Evolutionary conservation across 2,329 filamentous ascomycete genomes (phyloP).

Genomic region (Fonsecaea multimorphosa): DNA sequence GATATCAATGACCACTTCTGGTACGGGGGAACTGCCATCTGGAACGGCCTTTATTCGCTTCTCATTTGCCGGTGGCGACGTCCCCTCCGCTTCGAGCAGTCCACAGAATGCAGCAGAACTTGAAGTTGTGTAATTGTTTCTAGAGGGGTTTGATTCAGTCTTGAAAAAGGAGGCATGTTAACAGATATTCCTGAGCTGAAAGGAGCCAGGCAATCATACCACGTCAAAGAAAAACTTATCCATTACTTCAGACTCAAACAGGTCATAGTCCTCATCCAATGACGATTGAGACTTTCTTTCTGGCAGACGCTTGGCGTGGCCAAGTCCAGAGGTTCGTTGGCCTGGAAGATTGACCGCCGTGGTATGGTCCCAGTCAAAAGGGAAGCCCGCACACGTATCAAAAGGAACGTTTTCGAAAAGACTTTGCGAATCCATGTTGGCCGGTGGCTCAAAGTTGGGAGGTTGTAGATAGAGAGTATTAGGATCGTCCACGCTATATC

Average conservation of each 20-base stretch:
- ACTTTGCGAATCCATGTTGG: constrained; percentile 2
- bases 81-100: background rate
- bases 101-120: background rate
- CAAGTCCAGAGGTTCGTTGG: too few relatives aligned
- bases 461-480: background rate
- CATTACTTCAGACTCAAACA: constrained; percentile 9
- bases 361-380: background rate
- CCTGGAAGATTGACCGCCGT: background rate
- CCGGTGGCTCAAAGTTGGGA: background rate
- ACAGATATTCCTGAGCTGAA: background rate
- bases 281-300: background rate
- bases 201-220: background rate
- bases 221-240: constrained; percentile 2
- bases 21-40: background rate
- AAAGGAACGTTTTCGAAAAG: constrained; percentile 1
- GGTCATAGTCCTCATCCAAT: background rate
- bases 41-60: background rate
- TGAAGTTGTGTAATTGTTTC: background rate
- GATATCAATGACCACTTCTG: constrained; percentile 9
- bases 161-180: background rate
- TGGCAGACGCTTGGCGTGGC: background rate
- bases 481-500: background rate
- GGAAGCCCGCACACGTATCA: background rate
- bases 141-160: constrained; percentile 3
- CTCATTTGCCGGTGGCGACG: background rate